A percentile compares a stretch with the other conserved stretches of the same genome.
Evolutionary conservation across 2,329 filamentous ascomycete genomes (phyloP).

Genomic region (Penicillium sp.): DNA sequence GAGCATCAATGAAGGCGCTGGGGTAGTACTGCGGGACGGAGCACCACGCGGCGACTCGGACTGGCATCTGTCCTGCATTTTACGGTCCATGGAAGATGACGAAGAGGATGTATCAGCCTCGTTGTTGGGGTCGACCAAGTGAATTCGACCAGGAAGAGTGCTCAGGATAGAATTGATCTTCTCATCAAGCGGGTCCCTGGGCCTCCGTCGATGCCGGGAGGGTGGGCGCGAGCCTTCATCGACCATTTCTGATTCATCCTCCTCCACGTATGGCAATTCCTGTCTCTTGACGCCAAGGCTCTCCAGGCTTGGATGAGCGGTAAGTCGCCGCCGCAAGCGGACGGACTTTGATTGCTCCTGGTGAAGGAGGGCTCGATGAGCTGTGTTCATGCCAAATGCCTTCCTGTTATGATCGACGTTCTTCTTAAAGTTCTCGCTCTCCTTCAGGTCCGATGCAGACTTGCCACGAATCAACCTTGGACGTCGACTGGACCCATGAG

Average conservation of each 20-base stretch:
- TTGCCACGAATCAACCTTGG: constrained; percentile 21
- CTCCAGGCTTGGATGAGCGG: constrained; percentile 36
- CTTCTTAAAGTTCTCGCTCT: constrained; percentile 18
- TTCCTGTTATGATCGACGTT: constrained; percentile 23
- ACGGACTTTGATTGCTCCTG: constrained; percentile 26
- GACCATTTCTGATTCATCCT: constrained; percentile 19
- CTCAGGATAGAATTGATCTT: constrained; percentile 79
- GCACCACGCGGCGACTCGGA: constrained; percentile 38
- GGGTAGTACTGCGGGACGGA: constrained; percentile 54
- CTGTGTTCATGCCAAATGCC: constrained; percentile 19
- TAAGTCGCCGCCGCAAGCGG: constrained; percentile 34
- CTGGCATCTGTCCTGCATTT: constrained; percentile 45
- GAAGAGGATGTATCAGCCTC: constrained; percentile 36
- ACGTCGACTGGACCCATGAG: constrained; percentile 11
- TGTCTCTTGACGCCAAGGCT: constrained; percentile 34
- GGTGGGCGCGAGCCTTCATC: constrained; percentile 38
- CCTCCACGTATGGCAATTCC: constrained; percentile 25
- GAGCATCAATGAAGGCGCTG: constrained; percentile 69
- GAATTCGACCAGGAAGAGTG: constrained; percentile 77
- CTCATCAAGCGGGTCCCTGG: constrained; percentile 71
- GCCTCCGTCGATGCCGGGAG: constrained; percentile 42
- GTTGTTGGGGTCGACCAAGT: constrained; percentile 59
- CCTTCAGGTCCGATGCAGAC: constrained; percentile 21
- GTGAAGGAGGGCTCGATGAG: constrained; percentile 22
- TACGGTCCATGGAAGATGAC: constrained; percentile 37